phyloP scores from a whole-genome alignment of 2,329 filamentous ascomycete species.

The Aspergillus costaricaensis region DNA sequence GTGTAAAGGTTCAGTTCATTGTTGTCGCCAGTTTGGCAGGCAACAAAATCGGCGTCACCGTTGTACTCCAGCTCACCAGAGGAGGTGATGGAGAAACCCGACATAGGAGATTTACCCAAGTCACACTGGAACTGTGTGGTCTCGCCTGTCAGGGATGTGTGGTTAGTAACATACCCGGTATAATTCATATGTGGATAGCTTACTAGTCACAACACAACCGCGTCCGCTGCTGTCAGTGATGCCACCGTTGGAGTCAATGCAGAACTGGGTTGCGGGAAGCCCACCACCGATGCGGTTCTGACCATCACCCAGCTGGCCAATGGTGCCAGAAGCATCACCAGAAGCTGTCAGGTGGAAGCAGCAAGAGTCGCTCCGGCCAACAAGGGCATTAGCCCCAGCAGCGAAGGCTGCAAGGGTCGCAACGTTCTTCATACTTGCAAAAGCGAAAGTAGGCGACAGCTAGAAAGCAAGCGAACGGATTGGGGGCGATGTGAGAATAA shows the following conservation, averaged over 20 bases:
- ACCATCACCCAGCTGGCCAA: slow-evolving; percentile 64
- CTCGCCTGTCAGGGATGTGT: slow-evolving; percentile 43
- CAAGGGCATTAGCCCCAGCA: slow-evolving; percentile 46
- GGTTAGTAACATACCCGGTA: slow-evolving; percentile 12
- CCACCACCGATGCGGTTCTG: slow-evolving; percentile 61
- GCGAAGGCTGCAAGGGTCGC: slow-evolving; percentile 42
- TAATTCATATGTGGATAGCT: slow-evolving; percentile 25
- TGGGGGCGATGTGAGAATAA: neutral
- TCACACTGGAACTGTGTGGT: slow-evolving; percentile 66
- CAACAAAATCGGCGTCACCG: slow-evolving; percentile 57
- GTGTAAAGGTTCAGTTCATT: slow-evolving; percentile 47
- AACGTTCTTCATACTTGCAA: slow-evolving; percentile 41
- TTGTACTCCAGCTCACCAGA: slow-evolving; percentile 57
- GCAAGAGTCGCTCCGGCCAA: slow-evolving; percentile 45
- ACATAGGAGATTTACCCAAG: slow-evolving; percentile 50
- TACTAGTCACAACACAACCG: slow-evolving; percentile 66
- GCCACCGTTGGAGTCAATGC: slow-evolving; percentile 54
- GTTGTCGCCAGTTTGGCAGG: slow-evolving; percentile 57
- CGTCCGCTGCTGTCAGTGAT: slow-evolving; percentile 59
- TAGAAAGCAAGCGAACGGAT: slow-evolving; percentile 17
- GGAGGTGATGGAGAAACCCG: slow-evolving; percentile 59
- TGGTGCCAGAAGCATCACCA: slow-evolving; percentile 52
- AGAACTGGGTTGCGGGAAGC: slow-evolving; percentile 54
- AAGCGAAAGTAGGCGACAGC: slow-evolving; percentile 13
- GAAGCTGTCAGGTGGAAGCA: slow-evolving; percentile 57